Base-by-base conservation (phyloP, 768 basidiomycete species). In the Hericium alpestre region DNA sequence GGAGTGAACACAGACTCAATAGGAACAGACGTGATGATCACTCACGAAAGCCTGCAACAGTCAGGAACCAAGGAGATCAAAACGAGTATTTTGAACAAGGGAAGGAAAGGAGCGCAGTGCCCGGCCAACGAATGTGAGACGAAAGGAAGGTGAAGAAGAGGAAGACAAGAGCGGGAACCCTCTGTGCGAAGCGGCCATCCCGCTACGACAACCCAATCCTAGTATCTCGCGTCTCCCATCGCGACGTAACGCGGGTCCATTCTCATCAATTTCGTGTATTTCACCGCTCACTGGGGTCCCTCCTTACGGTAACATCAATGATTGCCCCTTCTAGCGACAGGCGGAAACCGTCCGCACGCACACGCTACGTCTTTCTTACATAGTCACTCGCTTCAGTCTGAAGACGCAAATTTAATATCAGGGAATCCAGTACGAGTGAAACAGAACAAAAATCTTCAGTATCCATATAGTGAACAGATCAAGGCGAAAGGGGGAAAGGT, bases 401-500 rank as follows among this genome's bases (percentile, higher is more conserved):
- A 32, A 32, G 32, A 32, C 7, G 8, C 32, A 32, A 9, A 32
- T 32, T 10, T 18, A 46, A 46, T 46, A 46, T 46, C 43, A 20
- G 53, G 54, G 38, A 54, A 54, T 22, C 54, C 54, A 41, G 43
- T 20, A 20, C 32, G 38, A 54, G 40, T 39, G 22, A 54, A 51
- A 51, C 49, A 51, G 27, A 27, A 51, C 49, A 51, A 16, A 51
- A 51, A 9, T 46, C 43, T 51, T 51, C 54, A 61, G 59, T 63
- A 63, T 66, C 64, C 61, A 61, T 64, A 59, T 64, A 58, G 61
- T 68, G 61, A 23, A 25, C 49, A 51, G 27, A 51, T 51, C 20
- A 68, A 70, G 64, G 63, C 71, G 51, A 53, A 51, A 54, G 55
- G 51, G 56, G 48, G 46, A 46, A 55, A 53, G 49, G 61, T 62